Percentiles rank a stretch among this genome's conserved stretches.
These are phyloP conservation scores for Sordaria brevicollis DNA, from an alignment of 495 filamentous ascomycete species.

Conservation along the genomic window DNA sequence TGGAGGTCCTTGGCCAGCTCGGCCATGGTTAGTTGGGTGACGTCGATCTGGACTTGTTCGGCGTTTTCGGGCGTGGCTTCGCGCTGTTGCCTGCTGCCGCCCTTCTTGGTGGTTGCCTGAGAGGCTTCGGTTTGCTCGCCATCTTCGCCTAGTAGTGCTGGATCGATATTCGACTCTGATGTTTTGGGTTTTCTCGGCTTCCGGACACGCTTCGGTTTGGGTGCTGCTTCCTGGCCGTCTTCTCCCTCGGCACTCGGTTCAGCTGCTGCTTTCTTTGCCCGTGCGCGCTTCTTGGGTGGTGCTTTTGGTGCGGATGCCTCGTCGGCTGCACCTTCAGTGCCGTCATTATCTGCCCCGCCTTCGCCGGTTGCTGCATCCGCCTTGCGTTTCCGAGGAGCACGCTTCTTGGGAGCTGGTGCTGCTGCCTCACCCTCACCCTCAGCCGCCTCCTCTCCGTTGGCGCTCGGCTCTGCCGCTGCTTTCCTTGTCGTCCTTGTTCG, in stretches of 20 bases:
- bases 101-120: slow-evolving; percentile 11
- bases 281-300: slow-evolving; percentile 11
- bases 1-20: slow-evolving; percentile 68
- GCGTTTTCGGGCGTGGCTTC: slow-evolving; percentile 64
- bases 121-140: slow-evolving; percentile 11
- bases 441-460: slow-evolving; percentile 5
- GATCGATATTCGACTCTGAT: not conserved
- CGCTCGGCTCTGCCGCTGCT: slow-evolving; percentile 3
- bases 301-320: not conserved
- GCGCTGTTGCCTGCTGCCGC: slow-evolving; percentile 19
- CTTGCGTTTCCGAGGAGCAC: slow-evolving; percentile 11
- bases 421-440: not conserved
- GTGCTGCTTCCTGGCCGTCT: not conserved
- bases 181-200: not conserved
- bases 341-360: not conserved
- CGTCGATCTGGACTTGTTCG: slow-evolving; percentile 59
- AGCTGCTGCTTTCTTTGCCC: slow-evolving; percentile 2
- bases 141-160: not conserved
- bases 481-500: not conserved
- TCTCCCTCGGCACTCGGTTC: not conserved
- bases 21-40: slow-evolving; percentile 64
- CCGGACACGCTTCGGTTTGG: not conserved
- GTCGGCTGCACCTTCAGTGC: slow-evolving; percentile 4
- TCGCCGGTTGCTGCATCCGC: not conserved
- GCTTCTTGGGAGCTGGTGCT: slow-evolving; percentile 2